Evolutionary conservation across 495 filamentous ascomycete species (phyloP).

Genomic region (Penicillium paradoxum): DNA sequence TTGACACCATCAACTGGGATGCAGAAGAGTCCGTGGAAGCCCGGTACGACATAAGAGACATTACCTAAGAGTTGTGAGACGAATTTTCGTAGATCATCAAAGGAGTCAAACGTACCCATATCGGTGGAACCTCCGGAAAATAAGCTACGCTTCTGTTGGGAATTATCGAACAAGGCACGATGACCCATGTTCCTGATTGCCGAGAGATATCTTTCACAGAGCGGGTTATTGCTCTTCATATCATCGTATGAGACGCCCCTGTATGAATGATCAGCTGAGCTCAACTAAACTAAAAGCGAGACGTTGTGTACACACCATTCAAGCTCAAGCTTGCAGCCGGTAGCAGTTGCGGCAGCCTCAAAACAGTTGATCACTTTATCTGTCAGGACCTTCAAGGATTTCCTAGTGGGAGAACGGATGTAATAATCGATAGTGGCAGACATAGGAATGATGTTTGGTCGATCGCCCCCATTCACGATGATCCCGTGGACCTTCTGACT

Average conservation of each 20-base stretch:
- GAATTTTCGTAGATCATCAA: too few relatives aligned
- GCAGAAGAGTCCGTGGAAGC: constrained; percentile 54
- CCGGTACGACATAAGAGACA: constrained; percentile 52
- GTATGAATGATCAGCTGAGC: background rate
- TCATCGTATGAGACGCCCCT: constrained; percentile 50
- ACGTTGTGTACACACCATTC: constrained; percentile 24
- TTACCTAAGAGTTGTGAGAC: constrained; percentile 40
- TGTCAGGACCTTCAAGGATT: constrained; percentile 40
- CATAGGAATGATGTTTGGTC: constrained; percentile 51
- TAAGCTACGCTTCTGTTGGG: constrained; percentile 26
- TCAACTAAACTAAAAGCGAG: too few relatives aligned
- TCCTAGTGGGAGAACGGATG: constrained; percentile 47
- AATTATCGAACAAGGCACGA: constrained; percentile 40
- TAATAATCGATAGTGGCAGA: constrained; percentile 52
- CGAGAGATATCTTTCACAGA: constrained; percentile 50
- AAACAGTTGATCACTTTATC: constrained; percentile 50
- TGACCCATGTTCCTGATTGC: constrained; percentile 46
- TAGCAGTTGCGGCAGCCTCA: constrained; percentile 52
- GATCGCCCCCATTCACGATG: constrained; percentile 42
- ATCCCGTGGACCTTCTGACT: constrained; percentile 42
- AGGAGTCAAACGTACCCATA: constrained; percentile 27
- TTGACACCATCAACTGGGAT: constrained; percentile 50
- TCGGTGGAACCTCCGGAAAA: constrained; percentile 35
- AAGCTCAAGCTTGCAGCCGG: constrained; percentile 48
- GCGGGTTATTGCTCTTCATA: constrained; percentile 42